These are phyloP conservation scores for Leishmania gerbilli DNA, from an alignment of 208 protist species.

Conservation along the genomic window DNA sequence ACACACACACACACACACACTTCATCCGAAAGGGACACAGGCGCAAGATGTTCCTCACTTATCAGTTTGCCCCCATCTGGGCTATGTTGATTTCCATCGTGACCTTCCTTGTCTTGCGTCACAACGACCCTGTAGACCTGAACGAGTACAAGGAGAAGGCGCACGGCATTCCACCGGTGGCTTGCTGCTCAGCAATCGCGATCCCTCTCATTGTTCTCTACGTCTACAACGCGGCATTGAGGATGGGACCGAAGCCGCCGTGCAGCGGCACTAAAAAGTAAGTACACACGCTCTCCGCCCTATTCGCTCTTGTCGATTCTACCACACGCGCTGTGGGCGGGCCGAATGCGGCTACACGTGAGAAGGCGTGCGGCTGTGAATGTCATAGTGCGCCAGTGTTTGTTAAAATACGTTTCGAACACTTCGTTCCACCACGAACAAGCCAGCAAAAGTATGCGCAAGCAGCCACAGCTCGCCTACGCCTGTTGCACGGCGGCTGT, in stretches of 20 bases:
- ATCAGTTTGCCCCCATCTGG: conserved; percentile 56
- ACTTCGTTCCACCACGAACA: background rate
- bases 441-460: background rate
- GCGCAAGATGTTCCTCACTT: conserved; percentile 73
- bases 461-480: background rate
- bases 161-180: conserved; percentile 51
- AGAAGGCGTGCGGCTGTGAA: background rate
- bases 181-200: conserved; percentile 46
- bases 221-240: conserved; percentile 53
- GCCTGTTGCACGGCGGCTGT: background rate
- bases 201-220: conserved; percentile 60
- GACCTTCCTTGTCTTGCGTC: conserved; percentile 60
- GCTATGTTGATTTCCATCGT: conserved; percentile 47
- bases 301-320: background rate
- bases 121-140: conserved; percentile 65
- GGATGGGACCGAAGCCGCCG: conserved; percentile 63
- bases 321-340: background rate
- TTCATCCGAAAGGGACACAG: background rate
- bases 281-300: background rate
- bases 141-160: conserved; percentile 60
- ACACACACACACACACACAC: background rate
- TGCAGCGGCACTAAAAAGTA: conserved; percentile 56
- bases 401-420: background rate
- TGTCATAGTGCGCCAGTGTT: background rate
- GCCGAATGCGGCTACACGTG: background rate